phyloP scores from a whole-genome alignment of 257 asterid genomes.

The Gentiana macrophylla region DNA sequence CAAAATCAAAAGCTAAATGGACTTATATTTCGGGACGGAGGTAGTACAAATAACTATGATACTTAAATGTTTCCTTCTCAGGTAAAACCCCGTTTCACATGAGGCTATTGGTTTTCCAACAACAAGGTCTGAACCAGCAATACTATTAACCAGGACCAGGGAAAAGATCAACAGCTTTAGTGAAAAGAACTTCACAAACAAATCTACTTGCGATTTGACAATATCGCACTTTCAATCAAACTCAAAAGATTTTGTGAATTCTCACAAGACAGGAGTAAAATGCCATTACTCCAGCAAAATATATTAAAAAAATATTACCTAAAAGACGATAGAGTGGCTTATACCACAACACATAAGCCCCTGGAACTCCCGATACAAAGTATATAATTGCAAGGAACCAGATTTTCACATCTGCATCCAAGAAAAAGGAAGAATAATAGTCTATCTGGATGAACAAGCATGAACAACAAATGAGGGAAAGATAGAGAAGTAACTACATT shows the following conservation, averaged over 20 bases:
- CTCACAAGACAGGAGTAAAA: too few species aligned
- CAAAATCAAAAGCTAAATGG: too few species aligned
- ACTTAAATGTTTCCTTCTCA: too few species aligned
- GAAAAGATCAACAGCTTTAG: not conserved
- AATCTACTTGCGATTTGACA: too few species aligned
- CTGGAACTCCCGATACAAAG: conserved; percentile 93
- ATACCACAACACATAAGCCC: conserved; percentile 91
- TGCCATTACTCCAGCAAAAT: too few species aligned
- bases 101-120: not conserved
- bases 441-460: not conserved
- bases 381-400: conserved; percentile 95
- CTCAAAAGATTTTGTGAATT: too few species aligned
- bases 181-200: too few species aligned
- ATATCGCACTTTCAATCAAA: too few species aligned
- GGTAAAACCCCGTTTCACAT: not conserved
- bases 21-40: too few species aligned
- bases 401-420: conserved; percentile 28
- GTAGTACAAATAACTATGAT: too few species aligned
- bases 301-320: conserved; percentile 42
- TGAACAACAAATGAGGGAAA: not conserved
- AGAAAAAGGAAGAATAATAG: not conserved
- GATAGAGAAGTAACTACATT: not conserved
- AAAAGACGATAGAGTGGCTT: conserved; percentile 91
- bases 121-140: not conserved
- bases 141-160: not conserved